Base-by-base conservation (phyloP, 306 rosid species). In the cucumber (Cucumis sativus) region DNA sequence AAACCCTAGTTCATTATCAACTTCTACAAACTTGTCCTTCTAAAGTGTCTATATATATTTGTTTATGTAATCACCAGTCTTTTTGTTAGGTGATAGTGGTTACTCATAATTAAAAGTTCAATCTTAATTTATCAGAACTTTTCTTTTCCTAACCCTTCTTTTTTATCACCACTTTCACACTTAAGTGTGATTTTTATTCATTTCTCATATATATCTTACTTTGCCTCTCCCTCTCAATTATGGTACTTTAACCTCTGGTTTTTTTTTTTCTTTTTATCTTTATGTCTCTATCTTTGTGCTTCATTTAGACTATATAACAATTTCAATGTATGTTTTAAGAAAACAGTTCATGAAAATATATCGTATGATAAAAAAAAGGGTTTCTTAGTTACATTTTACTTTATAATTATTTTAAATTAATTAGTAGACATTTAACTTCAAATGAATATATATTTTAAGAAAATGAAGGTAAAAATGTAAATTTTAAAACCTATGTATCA, bases 1-100 rank as follows among this genome's bases (percentile, higher is more conserved):
- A 3, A 65, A 65, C 7, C 45, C 45, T 16, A 65, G 51, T 17
- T 64, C 47, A 63, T 64, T 37, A 64, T 25, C 71, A 64, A 35
- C 21, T 61, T 5, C 25, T 56, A n/a, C 25, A 7, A 47, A 47
- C 52, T 47, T 11, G 1, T 11, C 4, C 52, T 47, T 45, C 15
- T 45, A 45, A 45, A 45, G 51, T 45, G 51, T 45, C 17, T 43
- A 1, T 47, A 47, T 13, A 55, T 55, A 16, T 16, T 55, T 55
- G 15, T 58, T 28, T 62, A 62, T 23, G 14, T 62, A 62, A 28
- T 62, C 67, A 62, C 39, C 13, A 8, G 74, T 41, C 74, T 68
- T 66, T 65, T 68, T 68, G 74, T 68, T 41, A 41, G 55, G 74
- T 68, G 51, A 41, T n/a, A 68, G 74, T 68, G 55, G 74, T 67